Evolutionary conservation across 176 grass and related monocot genomes (phyloP), one percentile per base, ranked within the genome.

Genomic region (Guadua angustifolia): DNA sequence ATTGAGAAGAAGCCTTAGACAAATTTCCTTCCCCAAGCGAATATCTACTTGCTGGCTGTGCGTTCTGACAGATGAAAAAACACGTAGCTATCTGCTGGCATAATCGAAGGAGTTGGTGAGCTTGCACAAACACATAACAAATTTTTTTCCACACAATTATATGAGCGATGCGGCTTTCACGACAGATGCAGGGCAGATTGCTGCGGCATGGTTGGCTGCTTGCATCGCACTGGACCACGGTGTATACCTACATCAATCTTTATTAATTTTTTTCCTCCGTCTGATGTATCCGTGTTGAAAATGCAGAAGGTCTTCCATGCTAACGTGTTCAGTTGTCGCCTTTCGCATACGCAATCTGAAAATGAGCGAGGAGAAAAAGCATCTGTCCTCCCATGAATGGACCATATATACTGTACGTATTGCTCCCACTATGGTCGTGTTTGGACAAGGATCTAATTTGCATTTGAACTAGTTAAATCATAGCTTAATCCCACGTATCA

Each of bases 111-210:
- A 71, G 46, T 56, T 46, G 46, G 22, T 74, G 33, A 45, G 35
- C 58, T 15, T 46, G n/a, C 25, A 73, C 16, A 43, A 19, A 79
- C 16, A 43, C 51, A 7, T 1, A 6, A 9, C 21, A 46, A 75
- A 12, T 29, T 11, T 15, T 59, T 57, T 62, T 74, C 43, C 24
- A 21, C 46, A 1, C 35, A 80, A 57, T 69, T 78, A 78, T 69
- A 45, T 2, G 26, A 19, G 19, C 40, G n/a, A 21, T 24, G 78
- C 68, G 49, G 19, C 63, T 77, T 29, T 29, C 64, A 77, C 19
- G 62, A 51, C 40, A 64, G 55, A 53, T 71, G 42, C 72, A 17
- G 32, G 79, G 42, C 51, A 64, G 36, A 69, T 84, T 18, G 71
- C 9, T 38, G 55, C 69, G 39, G 21, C 59, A n/a, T 74, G 33